phyloP scores from a whole-genome alignment of 1,139 yeast genomes.

The Yamadazyma friedrichii region DNA sequence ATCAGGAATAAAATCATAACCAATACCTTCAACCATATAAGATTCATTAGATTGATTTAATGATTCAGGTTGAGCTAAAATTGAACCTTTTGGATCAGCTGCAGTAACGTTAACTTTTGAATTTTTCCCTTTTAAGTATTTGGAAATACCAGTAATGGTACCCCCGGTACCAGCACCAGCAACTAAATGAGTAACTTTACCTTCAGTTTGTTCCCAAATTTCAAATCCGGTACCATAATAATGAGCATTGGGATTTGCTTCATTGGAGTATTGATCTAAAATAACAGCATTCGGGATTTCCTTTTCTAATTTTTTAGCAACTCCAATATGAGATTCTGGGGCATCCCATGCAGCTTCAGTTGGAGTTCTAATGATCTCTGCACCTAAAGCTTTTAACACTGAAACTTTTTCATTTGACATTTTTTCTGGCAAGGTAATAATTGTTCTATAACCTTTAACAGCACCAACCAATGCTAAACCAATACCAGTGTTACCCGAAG shows the following conservation, averaged over 20 bases:
- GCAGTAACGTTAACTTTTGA: slow-evolving; percentile 63
- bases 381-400: slow-evolving; percentile 85
- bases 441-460: slow-evolving; percentile 82
- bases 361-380: slow-evolving; percentile 88
- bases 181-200: slow-evolving; percentile 70
- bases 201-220: slow-evolving; percentile 79
- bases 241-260: slow-evolving; percentile 81
- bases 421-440: slow-evolving; percentile 87
- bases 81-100: slow-evolving; percentile 88
- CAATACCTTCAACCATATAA: slow-evolving; percentile 89
- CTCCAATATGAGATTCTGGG: slow-evolving; percentile 90
- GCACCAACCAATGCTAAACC: slow-evolving; percentile 89
- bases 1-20: slow-evolving; percentile 86
- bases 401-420: slow-evolving; percentile 92
- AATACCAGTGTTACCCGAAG: slow-evolving; percentile 88
- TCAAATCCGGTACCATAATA: slow-evolving; percentile 84
- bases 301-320: slow-evolving; percentile 75
- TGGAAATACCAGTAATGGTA: slow-evolving; percentile 75
- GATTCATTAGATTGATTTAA: slow-evolving; percentile 59
- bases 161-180: slow-evolving; percentile 96
- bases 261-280: slow-evolving; percentile 79
- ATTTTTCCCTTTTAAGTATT: slow-evolving; percentile 73
- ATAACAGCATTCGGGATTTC: slow-evolving; percentile 87
- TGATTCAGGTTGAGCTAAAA: slow-evolving; percentile 78
- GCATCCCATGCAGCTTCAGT: slow-evolving; percentile 94